Conservation (phyloP, 371 early-diverging fungal genomes). For the Batrachochytrium dendrobatidis region DNA sequence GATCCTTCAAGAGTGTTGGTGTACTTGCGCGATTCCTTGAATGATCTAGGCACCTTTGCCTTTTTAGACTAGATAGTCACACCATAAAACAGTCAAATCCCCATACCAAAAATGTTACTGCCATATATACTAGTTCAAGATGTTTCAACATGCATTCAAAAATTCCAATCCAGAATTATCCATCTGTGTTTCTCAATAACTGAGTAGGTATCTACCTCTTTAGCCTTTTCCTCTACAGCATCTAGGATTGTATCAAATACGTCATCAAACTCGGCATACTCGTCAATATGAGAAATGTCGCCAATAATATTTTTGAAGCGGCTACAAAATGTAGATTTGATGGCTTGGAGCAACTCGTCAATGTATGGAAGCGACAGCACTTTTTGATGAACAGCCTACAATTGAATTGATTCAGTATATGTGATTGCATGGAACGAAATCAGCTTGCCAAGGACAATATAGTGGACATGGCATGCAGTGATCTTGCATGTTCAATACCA, state of each 20-base stretch:
- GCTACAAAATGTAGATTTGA: constrained; percentile 41
- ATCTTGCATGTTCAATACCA: neutral
- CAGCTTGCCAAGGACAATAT: neutral
- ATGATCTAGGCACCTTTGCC: constrained; percentile 61
- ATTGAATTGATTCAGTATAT: neutral
- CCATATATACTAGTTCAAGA: no score
- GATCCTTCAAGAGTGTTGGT: constrained; percentile 65
- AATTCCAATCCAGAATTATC: neutral
- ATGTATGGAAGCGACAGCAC: constrained; percentile 77
- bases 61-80: constrained; percentile 17
- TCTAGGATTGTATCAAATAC: constrained; percentile 37
- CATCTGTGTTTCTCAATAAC: neutral
- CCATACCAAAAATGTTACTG: no score
- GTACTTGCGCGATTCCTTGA: constrained; percentile 78
- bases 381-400: constrained; percentile 82
- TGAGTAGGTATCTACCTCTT: constrained; percentile 21
- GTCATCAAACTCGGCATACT: constrained; percentile 36
- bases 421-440: neutral
- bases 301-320: constrained; percentile 13
- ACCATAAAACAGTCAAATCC: no score
- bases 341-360: constrained; percentile 71
- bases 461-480: neutral
- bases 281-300: constrained; percentile 12
- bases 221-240: constrained; percentile 40
- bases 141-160: neutral